Conservation (phyloP, 805 yeast species). For the Aciculoconidium aculeatum region DNA sequence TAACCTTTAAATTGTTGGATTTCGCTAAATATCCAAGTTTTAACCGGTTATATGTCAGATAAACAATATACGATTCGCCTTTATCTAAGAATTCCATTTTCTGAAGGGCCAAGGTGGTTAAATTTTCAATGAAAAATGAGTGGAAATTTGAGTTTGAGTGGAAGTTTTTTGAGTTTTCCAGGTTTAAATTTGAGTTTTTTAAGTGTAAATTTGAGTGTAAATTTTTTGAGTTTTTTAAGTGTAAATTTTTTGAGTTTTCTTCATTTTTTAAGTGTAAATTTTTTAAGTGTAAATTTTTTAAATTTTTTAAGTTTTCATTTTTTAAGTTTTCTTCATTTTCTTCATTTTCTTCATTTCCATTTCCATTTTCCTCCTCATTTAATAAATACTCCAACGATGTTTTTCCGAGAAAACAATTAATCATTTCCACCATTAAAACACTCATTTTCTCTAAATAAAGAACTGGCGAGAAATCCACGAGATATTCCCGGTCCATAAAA, state of each 20-base stretch:
- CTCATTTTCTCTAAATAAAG: slow-evolving; percentile 30
- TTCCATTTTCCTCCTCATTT: too few species aligned
- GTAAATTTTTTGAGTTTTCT: too few species aligned
- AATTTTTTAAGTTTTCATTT: too few species aligned
- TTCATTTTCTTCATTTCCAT: too few species aligned
- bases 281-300: too few species aligned
- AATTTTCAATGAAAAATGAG: slow-evolving; percentile 20
- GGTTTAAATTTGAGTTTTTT: slow-evolving; percentile 2
- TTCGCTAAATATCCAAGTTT: slow-evolving; percentile 50
- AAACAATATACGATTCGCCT: slow-evolving; percentile 51
- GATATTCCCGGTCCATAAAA: slow-evolving; percentile 21
- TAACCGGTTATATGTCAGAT: slow-evolving; percentile 44
- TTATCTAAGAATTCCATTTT: slow-evolving; percentile 47
- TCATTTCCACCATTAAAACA: slow-evolving; percentile 29
- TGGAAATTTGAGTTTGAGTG: slow-evolving; percentile 18
- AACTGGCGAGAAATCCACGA: slow-evolving; percentile 28
- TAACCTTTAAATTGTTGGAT: slow-evolving; percentile 51
- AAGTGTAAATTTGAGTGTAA: too few species aligned
- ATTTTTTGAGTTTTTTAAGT: too few species aligned
- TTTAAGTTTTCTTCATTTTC: too few species aligned
- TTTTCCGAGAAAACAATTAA: slow-evolving; percentile 24
- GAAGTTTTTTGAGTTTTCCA: slow-evolving; percentile 14
- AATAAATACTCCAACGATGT: slow-evolving; percentile 28
- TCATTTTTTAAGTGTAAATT: too few species aligned
- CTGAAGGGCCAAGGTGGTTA: slow-evolving; percentile 30